Evolutionary conservation across 2,329 filamentous ascomycete species (phyloP).

Genomic region (Epichloe hybrida): DNA sequence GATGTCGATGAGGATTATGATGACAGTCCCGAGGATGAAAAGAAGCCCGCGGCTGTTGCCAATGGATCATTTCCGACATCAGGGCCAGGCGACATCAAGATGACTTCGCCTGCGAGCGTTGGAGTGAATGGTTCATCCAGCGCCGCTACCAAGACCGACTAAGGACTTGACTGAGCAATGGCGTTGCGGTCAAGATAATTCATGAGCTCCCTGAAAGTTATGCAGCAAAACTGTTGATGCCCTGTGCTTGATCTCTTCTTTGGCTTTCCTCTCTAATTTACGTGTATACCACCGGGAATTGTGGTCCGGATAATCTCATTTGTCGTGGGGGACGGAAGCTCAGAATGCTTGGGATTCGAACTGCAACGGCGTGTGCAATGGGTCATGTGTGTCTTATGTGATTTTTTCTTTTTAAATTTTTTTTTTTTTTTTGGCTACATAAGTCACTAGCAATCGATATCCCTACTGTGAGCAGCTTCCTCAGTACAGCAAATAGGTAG

Average conservation of each 20-base stretch:
- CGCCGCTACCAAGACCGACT: conserved; percentile 33
- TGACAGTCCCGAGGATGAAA: conserved; percentile 80
- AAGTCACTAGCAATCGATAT: conserved; percentile 16
- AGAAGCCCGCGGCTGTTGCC: conserved; percentile 35
- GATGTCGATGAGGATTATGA: conserved; percentile 97
- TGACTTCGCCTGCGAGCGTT: conserved; percentile 9
- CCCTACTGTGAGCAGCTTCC: conserved; percentile 7
- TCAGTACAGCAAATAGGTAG: not conserved
- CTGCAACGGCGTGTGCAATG: not conserved
- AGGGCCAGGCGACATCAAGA: conserved; percentile 38
- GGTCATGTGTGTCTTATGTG: not conserved
- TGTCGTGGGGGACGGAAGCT: conserved; percentile 3
- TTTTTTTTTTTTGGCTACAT: conserved; percentile 14
- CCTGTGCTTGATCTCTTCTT: conserved; percentile 10
- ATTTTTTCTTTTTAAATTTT: not conserved
- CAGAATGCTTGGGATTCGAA: not conserved
- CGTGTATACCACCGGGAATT: conserved; percentile 5
- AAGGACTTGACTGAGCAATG: conserved; percentile 1
- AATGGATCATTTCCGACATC: conserved; percentile 34
- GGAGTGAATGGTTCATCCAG: conserved; percentile 28
- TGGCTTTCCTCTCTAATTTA: conserved; percentile 10
- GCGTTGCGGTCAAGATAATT: conserved; percentile 5
- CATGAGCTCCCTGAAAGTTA: conserved; percentile 13
- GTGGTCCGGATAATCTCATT: conserved; percentile 9
- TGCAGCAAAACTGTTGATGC: conserved; percentile 8